These are phyloP conservation scores for Cutaneotrichosporon curvatum DNA, from an alignment of 1,284 basidiomycete species.

Conservation along the genomic window DNA sequence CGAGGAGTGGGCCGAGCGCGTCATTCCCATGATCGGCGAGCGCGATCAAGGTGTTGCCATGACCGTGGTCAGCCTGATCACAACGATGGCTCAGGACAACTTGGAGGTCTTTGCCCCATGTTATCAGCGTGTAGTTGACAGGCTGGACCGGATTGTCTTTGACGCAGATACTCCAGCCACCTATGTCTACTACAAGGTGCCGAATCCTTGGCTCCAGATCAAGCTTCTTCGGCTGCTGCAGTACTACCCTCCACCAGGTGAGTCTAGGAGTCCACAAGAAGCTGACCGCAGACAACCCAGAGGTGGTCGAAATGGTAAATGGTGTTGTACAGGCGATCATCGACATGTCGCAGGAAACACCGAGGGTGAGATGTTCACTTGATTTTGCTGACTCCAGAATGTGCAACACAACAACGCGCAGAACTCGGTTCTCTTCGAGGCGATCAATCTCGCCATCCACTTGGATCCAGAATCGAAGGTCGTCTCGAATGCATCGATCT, in stretches of 20 bases:
- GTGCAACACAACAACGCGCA: constrained; percentile 99
- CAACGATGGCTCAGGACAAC: constrained; percentile 89
- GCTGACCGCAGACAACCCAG: constrained; percentile 62
- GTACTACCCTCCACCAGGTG: constrained; percentile 89
- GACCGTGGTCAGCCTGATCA: constrained; percentile 87
- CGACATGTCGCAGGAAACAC: constrained; percentile 86
- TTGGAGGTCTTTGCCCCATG: constrained; percentile 82
- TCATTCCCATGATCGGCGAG: constrained; percentile 92
- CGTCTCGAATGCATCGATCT: constrained; percentile 80
- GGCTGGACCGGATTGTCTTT: constrained; percentile 81
- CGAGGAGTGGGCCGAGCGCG: constrained; percentile 89
- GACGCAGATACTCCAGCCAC: constrained; percentile 80
- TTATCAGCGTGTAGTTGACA: constrained; percentile 89
- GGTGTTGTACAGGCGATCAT: constrained; percentile 84
- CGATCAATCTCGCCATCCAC: constrained; percentile 94
- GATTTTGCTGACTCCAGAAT: constrained; percentile 52
- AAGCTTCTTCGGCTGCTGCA: constrained; percentile 89
- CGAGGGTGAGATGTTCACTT: constrained; percentile 44
- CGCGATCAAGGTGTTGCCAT: constrained; percentile 87
- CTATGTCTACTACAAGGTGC: constrained; percentile 82
- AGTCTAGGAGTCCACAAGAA: constrained; percentile 14
- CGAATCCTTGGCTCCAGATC: constrained; percentile 95
- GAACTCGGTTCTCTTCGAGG: constrained; percentile 96
- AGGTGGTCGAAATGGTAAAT: constrained; percentile 68
- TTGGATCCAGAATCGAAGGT: constrained; percentile 84